A percentile compares a stretch with the other conserved stretches of the same genome.
These are phyloP conservation scores for Micractinium conductrix DNA, from an alignment of 139 green algal genomes.

Conservation along the genomic window DNA sequence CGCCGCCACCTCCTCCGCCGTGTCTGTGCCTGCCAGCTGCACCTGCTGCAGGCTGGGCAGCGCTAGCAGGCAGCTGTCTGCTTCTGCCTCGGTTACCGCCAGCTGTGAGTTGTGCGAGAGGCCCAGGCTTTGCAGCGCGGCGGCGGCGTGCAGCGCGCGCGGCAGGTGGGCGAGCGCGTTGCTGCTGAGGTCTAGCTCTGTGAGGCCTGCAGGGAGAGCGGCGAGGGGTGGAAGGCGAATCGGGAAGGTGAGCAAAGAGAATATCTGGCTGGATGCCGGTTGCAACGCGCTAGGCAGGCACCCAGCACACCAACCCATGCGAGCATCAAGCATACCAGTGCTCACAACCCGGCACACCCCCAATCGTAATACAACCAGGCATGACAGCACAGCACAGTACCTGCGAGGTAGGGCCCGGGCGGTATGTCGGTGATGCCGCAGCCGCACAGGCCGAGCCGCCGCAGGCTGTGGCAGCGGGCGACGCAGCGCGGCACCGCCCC, in stretches of 20 bases:
- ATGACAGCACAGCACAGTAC: background rate
- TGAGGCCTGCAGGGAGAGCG: background rate
- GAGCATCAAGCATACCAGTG: background rate
- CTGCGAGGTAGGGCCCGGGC: background rate
- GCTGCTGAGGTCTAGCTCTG: background rate
- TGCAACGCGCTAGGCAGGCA: background rate
- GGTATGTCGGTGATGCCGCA: background rate
- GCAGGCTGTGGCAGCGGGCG: background rate
- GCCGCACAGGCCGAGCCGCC: background rate
- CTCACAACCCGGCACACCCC: no score
- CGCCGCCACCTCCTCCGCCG: background rate
- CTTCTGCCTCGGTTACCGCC: background rate
- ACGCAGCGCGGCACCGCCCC: background rate
- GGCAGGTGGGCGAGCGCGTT: background rate
- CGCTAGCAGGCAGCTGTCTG: background rate
- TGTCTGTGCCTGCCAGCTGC: background rate
- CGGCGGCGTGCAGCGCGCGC: background rate
- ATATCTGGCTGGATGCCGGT: no score
- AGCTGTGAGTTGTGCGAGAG: background rate
- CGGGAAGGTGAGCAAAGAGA: background rate
- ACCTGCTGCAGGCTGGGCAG: background rate
- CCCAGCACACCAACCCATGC: background rate
- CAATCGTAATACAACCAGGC: no score
- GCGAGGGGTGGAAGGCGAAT: no score
- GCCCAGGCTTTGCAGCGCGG: background rate